These are phyloP conservation scores for Tulasnella sp. DNA, from an alignment of 768 basidiomycete genomes.

Conservation along the genomic window DNA sequence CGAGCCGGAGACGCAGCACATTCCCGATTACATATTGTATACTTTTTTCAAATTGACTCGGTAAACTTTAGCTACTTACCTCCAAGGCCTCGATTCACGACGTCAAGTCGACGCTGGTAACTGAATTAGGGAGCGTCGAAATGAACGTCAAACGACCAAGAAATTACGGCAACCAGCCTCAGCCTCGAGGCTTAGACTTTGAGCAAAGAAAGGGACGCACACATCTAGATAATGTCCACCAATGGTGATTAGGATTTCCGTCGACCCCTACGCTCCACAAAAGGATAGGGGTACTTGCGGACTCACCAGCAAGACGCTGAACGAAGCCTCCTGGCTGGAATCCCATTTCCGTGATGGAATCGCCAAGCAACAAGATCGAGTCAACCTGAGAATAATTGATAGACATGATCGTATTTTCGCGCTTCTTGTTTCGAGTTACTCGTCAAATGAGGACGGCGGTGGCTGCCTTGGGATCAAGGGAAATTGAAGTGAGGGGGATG, in stretches of 20 bases:
- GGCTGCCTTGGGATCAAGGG: not conserved
- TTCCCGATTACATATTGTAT: no score
- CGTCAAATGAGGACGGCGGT: not conserved
- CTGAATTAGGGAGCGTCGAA: slow-evolving; percentile 35
- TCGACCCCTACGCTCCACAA: not conserved
- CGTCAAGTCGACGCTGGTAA: slow-evolving; percentile 77
- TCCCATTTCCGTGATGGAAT: slow-evolving; percentile 70
- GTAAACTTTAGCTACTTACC: slow-evolving; percentile 3
- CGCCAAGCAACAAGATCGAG: slow-evolving; percentile 50
- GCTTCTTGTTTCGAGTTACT: not conserved
- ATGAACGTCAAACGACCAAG: not conserved
- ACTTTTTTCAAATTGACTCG: no score
- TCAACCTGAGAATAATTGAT: not conserved
- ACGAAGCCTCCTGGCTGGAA: slow-evolving; percentile 62
- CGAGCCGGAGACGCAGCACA: not conserved
- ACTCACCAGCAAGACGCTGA: slow-evolving; percentile 60
- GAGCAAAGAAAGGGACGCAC: not conserved
- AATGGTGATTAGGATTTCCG: not conserved
- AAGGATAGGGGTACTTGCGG: not conserved
- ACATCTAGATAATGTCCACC: not conserved
- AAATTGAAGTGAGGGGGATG: not conserved
- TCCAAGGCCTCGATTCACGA: slow-evolving; percentile 76
- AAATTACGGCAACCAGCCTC: not conserved
- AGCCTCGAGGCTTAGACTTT: not conserved
- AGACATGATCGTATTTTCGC: not conserved